A percentile compares a stretch with the other conserved stretches of the same genome.
Conservation (phyloP, 2,329 filamentous ascomycete species). For the Akanthomyces lecanii region DNA sequence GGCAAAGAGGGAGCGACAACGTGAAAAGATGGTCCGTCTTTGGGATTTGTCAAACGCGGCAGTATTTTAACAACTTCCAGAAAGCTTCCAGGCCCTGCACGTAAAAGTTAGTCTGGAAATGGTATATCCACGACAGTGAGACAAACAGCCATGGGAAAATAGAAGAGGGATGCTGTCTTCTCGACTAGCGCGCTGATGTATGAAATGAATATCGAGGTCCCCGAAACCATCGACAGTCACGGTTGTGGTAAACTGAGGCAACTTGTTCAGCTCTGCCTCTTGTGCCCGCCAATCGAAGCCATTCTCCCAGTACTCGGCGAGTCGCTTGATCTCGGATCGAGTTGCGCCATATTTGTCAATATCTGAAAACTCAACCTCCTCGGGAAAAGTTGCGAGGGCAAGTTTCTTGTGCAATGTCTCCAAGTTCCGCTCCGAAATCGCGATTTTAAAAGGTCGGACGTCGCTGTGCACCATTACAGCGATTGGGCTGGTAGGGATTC, state of each 20-base stretch:
- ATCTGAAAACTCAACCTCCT: constrained; percentile 27
- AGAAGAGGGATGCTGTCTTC: constrained; percentile 58
- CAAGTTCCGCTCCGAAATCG: not conserved
- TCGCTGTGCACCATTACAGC: not conserved
- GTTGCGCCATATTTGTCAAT: constrained; percentile 31
- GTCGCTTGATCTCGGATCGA: constrained; percentile 30
- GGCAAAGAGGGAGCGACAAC: constrained; percentile 56
- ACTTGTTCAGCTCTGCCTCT: constrained; percentile 55
- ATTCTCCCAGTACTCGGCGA: constrained; percentile 34
- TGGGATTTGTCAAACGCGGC: constrained; percentile 37
- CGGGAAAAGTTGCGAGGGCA: not conserved
- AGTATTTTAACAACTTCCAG: constrained; percentile 63
- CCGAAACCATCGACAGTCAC: constrained; percentile 55
- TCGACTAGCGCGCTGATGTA: constrained; percentile 52
- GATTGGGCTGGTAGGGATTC: too few species aligned
- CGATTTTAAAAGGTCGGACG: not conserved
- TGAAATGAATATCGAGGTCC: constrained; percentile 57
- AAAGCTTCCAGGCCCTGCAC: constrained; percentile 63
- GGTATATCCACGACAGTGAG: not conserved
- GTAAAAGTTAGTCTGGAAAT: not conserved
- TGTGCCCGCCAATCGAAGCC: constrained; percentile 59
- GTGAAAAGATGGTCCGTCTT: constrained; percentile 43
- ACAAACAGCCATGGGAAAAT: constrained; percentile 61
- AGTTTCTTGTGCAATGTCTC: not conserved
- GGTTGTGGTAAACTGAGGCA: constrained; percentile 53